A percentile compares a stretch with the other conserved stretches of the same genome.
Conservation (phyloP, 1,284 basidiomycete species). For the Irpex sp. region DNA sequence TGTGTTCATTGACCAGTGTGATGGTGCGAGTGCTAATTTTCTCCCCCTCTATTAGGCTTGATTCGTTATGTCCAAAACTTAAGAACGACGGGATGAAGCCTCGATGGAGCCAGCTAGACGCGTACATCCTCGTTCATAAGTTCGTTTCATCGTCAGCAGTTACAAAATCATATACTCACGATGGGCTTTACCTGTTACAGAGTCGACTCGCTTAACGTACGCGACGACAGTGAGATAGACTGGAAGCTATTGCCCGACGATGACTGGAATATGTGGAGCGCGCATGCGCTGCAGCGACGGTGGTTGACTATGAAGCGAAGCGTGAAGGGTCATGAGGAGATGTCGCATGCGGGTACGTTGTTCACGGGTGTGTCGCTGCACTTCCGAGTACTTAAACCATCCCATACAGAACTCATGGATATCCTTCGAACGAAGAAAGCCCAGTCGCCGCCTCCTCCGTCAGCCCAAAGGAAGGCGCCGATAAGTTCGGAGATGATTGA, state of each 20-base stretch:
- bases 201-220: constrained; percentile 66
- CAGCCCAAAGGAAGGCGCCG: constrained; percentile 38
- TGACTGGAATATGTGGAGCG: constrained; percentile 81
- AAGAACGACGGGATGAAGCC: constrained; percentile 66
- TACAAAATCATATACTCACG: too few species aligned
- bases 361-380: neutral
- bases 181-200: constrained; percentile 31
- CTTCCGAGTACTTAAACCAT: constrained; percentile 1
- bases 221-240: constrained; percentile 79
- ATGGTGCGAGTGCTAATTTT: neutral
- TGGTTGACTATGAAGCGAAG: constrained; percentile 75
- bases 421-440: constrained; percentile 70
- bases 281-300: constrained; percentile 69
- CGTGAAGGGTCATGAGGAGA: constrained; percentile 71
- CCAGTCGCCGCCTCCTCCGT: constrained; percentile 40
- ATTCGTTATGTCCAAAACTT: constrained; percentile 64
- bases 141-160: constrained; percentile 30
- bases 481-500: constrained; percentile 51
- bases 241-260: constrained; percentile 73
- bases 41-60: constrained; percentile 47
- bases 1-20: constrained; percentile 21
- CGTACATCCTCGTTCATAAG: constrained; percentile 79
- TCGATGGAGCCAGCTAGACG: constrained; percentile 73
- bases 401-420: constrained; percentile 67
- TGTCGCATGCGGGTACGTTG: constrained; percentile 66